Conservation (phyloP, 352 stramenopile genomes). For the Globisporangium cystogenes region DNA sequence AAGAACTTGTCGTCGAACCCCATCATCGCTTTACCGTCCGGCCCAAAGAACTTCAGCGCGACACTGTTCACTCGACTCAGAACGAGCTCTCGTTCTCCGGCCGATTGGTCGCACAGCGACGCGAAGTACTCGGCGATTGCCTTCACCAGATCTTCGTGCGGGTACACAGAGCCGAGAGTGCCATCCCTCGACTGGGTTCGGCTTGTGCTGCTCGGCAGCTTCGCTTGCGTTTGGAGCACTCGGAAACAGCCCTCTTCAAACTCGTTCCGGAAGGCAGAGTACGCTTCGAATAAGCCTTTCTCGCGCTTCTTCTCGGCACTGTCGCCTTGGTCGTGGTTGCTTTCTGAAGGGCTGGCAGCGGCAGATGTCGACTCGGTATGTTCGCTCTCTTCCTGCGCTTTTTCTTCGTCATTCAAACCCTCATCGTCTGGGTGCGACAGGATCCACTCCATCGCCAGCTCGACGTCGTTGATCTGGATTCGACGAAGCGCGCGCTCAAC, state of each 20-base stretch:
- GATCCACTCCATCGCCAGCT: slow-evolving; percentile 97
- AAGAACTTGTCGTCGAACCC: slow-evolving; percentile 22
- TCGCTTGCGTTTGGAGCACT: slow-evolving; percentile 48
- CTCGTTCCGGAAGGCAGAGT: slow-evolving; percentile 37
- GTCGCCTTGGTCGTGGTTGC: slow-evolving; percentile 3
- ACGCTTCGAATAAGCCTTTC: slow-evolving; percentile 39
- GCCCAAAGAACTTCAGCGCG: slow-evolving; percentile 35
- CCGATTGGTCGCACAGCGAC: slow-evolving; percentile 44
- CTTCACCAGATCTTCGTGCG: slow-evolving; percentile 47
- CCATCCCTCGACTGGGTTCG: not conserved
- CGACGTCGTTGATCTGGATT: slow-evolving; percentile 88
- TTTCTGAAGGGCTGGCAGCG: not conserved
- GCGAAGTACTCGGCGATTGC: slow-evolving; percentile 65
- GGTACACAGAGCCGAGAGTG: slow-evolving; percentile 12
- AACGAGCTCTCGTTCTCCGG: slow-evolving; percentile 51
- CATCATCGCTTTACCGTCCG: slow-evolving; percentile 13
- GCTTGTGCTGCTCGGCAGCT: not conserved
- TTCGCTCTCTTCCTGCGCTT: slow-evolving; percentile 19
- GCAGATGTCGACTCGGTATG: slow-evolving; percentile 8
- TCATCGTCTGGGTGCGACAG: slow-evolving; percentile 86
- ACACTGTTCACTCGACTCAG: slow-evolving; percentile 41
- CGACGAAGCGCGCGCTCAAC: slow-evolving; percentile 89
- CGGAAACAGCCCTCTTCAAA: slow-evolving; percentile 68
- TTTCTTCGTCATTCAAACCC: slow-evolving; percentile 23
- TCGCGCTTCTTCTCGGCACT: slow-evolving; percentile 35